Conservation (phyloP, 2,329 filamentous ascomycete genomes). For the Aspergillus sp. region DNA sequence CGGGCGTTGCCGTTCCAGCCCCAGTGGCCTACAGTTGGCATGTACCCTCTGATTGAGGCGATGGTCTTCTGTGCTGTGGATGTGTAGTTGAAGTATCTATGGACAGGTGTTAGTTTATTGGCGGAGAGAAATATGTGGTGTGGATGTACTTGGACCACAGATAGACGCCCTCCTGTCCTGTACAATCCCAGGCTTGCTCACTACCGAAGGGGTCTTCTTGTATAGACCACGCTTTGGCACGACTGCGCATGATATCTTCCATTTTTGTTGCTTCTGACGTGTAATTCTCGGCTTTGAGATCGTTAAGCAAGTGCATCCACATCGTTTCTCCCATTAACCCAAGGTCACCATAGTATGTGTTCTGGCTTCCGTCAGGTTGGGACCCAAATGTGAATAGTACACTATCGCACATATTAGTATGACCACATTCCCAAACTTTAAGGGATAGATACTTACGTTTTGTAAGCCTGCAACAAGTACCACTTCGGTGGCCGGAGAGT, state of each 20-base stretch:
- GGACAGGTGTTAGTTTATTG: neutral
- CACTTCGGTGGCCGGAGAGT: constrained; percentile 52
- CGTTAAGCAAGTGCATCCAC: constrained; percentile 55
- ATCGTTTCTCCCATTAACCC: constrained; percentile 63
- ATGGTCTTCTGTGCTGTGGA: constrained; percentile 55
- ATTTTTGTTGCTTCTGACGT: constrained; percentile 44
- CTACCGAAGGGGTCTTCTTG: constrained; percentile 59
- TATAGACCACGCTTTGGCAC: constrained; percentile 55
- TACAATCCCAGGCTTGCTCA: constrained; percentile 66
- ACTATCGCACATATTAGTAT: neutral
- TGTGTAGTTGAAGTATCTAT: constrained; percentile 52
- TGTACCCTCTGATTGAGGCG: constrained; percentile 58
- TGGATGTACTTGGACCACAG: constrained; percentile 55
- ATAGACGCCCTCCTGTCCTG: constrained; percentile 63
- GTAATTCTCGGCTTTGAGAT: constrained; percentile 53
- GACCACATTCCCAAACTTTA: too few relatives aligned
- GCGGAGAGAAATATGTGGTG: too few relatives aligned
- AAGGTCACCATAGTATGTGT: constrained; percentile 18
- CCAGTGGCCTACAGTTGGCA: constrained; percentile 62
- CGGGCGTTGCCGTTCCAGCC: constrained; percentile 65
- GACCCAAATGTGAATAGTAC: neutral
- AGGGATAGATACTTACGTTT: constrained; percentile 36
- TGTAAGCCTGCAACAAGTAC: constrained; percentile 59
- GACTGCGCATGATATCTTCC: constrained; percentile 50
- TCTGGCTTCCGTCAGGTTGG: neutral